These are phyloP conservation scores for Mortierella sp. DNA, from an alignment of 371 early-diverging fungal genomes.

Conservation along the genomic window DNA sequence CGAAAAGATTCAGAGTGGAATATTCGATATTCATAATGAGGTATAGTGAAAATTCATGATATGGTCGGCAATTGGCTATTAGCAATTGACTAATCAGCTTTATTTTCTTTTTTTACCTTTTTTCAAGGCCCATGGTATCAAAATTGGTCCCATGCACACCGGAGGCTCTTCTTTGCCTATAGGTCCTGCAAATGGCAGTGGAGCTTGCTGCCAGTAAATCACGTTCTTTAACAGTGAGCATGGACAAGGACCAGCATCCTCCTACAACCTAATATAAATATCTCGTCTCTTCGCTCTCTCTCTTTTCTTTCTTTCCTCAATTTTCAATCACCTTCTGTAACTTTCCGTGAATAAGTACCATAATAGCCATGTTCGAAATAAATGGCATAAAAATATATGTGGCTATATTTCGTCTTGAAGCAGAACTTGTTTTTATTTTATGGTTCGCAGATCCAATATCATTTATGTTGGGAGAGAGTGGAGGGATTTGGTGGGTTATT, in stretches of 20 bases:
- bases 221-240: not conserved
- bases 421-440: constrained; percentile 15
- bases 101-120: constrained; percentile 10
- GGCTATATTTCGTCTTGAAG: not conserved
- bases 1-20: constrained; percentile 84
- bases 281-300: constrained; percentile 5
- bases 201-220: constrained; percentile 54
- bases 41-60: constrained; percentile 40
- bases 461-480: constrained; percentile 3
- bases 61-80: not conserved
- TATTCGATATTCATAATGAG: constrained; percentile 81
- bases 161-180: constrained; percentile 55
- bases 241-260: constrained; percentile 13
- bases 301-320: not conserved
- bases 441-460: not conserved
- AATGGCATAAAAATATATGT: no score
- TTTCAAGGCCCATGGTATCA: constrained; percentile 66
- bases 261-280: constrained; percentile 9
- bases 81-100: not conserved
- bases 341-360: not conserved
- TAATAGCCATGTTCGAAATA: not conserved
- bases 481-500: constrained; percentile 4
- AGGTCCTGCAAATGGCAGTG: constrained; percentile 43
- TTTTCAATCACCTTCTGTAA: not conserved
- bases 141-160: constrained; percentile 63